Conservation (phyloP, 116 monocot species). For the Dioscorea cayenensis region DNA sequence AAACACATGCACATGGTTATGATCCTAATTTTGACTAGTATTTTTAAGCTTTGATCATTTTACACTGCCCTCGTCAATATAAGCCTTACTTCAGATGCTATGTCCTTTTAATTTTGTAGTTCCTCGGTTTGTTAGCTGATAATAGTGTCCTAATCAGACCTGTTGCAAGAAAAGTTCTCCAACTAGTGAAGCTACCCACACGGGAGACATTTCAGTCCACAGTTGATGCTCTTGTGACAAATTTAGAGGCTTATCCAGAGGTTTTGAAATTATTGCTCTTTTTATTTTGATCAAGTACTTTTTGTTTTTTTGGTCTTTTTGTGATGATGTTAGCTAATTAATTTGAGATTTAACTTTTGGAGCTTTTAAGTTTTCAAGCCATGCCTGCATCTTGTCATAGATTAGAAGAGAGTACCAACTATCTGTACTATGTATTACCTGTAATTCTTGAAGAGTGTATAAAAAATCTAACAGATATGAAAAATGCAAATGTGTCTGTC, state of each 20-base stretch:
- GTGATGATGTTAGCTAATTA: too few relatives aligned
- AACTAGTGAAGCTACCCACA: constrained; percentile 38
- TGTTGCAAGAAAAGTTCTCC: constrained; percentile 57
- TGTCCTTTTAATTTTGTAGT: constrained; percentile 35
- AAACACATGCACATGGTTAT: constrained; percentile 77
- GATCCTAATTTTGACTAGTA: background rate
- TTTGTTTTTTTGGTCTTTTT: background rate
- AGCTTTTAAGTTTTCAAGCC: too few relatives aligned
- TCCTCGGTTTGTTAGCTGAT: constrained; percentile 72
- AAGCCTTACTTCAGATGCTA: background rate
- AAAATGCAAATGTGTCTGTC: too few relatives aligned
- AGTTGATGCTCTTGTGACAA: constrained; percentile 42
- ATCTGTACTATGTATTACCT: too few relatives aligned
- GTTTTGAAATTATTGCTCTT: constrained; percentile 14
- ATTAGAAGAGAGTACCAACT: too few relatives aligned
- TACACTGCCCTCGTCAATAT: too few relatives aligned
- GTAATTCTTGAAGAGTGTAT: too few relatives aligned
- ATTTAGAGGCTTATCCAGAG: constrained; percentile 65
- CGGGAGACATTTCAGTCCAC: constrained; percentile 44
- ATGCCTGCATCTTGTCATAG: too few relatives aligned
- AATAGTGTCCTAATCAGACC: constrained; percentile 40
- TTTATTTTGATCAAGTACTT: background rate
- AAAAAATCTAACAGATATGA: too few relatives aligned
- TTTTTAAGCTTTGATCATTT: too few relatives aligned
- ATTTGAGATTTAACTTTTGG: too few relatives aligned